A percentile compares a stretch with the other conserved stretches of the same genome.
Conservation (phyloP, 495 filamentous ascomycete genomes). For the Penicillium samsonianum region DNA sequence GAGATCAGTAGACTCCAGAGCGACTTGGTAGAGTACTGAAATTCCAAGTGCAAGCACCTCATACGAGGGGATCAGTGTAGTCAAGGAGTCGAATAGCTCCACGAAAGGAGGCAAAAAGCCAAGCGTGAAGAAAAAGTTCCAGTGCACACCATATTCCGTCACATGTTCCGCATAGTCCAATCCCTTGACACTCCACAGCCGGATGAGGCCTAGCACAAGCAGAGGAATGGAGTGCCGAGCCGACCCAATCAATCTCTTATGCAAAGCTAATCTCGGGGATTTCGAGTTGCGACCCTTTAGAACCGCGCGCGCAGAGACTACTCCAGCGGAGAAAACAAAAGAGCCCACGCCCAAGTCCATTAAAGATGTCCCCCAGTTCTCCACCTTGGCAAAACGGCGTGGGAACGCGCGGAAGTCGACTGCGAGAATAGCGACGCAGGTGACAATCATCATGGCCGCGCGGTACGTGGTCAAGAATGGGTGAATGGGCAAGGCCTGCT, state of each 20-base stretch:
- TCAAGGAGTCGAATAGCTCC: slow-evolving; percentile 73
- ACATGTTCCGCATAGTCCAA: slow-evolving; percentile 97
- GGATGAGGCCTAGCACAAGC: slow-evolving; percentile 74
- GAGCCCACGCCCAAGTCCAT: slow-evolving; percentile 99
- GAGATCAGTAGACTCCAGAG: slow-evolving; percentile 73
- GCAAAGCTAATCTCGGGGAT: slow-evolving; percentile 43
- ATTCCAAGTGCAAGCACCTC: slow-evolving; percentile 68
- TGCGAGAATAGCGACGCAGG: slow-evolving; percentile 90
- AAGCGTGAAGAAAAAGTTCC: slow-evolving; percentile 99
- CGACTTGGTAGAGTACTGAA: slow-evolving; percentile 65
- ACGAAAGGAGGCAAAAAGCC: slow-evolving; percentile 87
- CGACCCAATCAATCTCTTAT: slow-evolving; percentile 58
- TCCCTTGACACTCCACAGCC: slow-evolving; percentile 87
- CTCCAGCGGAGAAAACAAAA: slow-evolving; percentile 93
- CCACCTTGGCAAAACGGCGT: slow-evolving; percentile 92
- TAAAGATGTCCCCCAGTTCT: slow-evolving; percentile 96
- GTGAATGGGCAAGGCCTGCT: slow-evolving; percentile 69
- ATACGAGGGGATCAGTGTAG: slow-evolving; percentile 65
- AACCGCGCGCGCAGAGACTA: slow-evolving; percentile 87
- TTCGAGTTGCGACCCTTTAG: slow-evolving; percentile 63
- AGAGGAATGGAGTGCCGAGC: slow-evolving; percentile 81
- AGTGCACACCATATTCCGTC: slow-evolving; percentile 96
- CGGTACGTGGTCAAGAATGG: slow-evolving; percentile 91
- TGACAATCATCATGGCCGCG: slow-evolving; percentile 88
- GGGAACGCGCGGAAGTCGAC: slow-evolving; percentile 95